phyloP scores from a whole-genome alignment of 2,329 filamentous ascomycete genomes.

The Sphaerulina populicola region DNA sequence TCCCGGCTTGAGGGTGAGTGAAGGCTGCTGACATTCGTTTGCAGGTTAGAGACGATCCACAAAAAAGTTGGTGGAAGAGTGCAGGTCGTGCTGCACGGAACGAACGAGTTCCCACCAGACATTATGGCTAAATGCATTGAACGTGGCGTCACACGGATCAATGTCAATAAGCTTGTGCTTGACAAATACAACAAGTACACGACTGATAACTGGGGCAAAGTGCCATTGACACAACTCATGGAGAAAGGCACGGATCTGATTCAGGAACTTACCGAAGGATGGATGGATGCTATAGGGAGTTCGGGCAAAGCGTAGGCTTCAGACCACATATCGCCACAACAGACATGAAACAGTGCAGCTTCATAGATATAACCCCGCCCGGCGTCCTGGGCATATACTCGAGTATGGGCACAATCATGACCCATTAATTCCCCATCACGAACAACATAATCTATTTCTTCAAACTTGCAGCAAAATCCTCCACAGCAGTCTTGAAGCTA shows the following conservation, averaged over 20 bases:
- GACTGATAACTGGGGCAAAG: slow-evolving; percentile 43
- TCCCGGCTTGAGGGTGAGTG: too few species aligned
- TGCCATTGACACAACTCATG: slow-evolving; percentile 47
- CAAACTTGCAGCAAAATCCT: slow-evolving; percentile 35
- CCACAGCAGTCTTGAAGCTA: slow-evolving; percentile 41
- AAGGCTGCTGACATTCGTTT: background rate
- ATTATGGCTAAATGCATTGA: slow-evolving; percentile 49
- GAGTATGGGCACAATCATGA: too few species aligned
- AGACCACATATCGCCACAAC: background rate
- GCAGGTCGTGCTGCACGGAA: slow-evolving; percentile 50
- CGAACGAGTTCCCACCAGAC: slow-evolving; percentile 49
- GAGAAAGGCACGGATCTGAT: slow-evolving; percentile 49
- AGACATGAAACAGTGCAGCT: too few species aligned
- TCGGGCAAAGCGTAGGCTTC: slow-evolving; percentile 16
- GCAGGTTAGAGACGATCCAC: slow-evolving; percentile 41
- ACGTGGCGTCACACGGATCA: slow-evolving; percentile 49
- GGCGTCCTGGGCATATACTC: too few species aligned
- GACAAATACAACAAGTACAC: slow-evolving; percentile 43
- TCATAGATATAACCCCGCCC: too few species aligned
- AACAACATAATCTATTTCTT: slow-evolving; percentile 18
- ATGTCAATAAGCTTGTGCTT: slow-evolving; percentile 53
- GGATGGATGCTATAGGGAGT: slow-evolving; percentile 41
- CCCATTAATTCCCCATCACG: too few species aligned
- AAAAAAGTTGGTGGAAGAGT: slow-evolving; percentile 43
- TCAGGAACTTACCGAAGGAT: slow-evolving; percentile 48